phyloP scores from a whole-genome alignment of 495 filamentous ascomycete species.

The Neurospora sp. region DNA sequence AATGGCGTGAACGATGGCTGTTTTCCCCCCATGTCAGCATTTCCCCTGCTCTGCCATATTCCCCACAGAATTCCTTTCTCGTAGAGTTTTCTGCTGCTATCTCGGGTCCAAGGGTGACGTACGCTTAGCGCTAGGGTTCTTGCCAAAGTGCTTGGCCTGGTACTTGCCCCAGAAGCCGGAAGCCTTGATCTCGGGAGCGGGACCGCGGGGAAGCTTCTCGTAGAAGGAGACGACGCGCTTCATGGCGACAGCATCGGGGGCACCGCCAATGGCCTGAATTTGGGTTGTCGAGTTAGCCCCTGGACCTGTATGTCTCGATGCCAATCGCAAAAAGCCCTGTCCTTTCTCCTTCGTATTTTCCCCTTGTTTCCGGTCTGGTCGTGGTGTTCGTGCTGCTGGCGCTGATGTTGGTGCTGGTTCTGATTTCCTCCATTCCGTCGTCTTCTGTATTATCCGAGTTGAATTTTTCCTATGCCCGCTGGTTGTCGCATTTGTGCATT shows the following conservation, averaged over 20 bases:
- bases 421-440: too few relatives aligned
- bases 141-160: slow-evolving; percentile 89
- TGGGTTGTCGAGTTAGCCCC: slow-evolving; percentile 22
- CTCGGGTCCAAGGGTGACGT: slow-evolving; percentile 34
- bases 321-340: too few relatives aligned
- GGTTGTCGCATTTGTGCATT: too few relatives aligned
- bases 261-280: slow-evolving; percentile 73
- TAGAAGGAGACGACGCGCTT: slow-evolving; percentile 96
- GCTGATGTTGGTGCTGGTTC: too few relatives aligned
- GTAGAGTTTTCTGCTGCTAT: not conserved
- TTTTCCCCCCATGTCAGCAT: slow-evolving; percentile 17
- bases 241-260: slow-evolving; percentile 92
- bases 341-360: too few relatives aligned
- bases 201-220: slow-evolving; percentile 85
- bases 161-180: slow-evolving; percentile 78
- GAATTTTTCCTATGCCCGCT: too few relatives aligned
- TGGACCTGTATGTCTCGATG: too few relatives aligned
- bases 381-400: too few relatives aligned
- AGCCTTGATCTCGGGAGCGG: slow-evolving; percentile 68
- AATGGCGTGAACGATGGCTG: slow-evolving; percentile 83
- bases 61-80: too few relatives aligned
- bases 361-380: too few relatives aligned
- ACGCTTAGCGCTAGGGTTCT: slow-evolving; percentile 81
- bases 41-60: not conserved
- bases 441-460: too few relatives aligned